phyloP scores from a whole-genome alignment of 2,329 filamentous ascomycete species.

The Microdochium nivale region DNA sequence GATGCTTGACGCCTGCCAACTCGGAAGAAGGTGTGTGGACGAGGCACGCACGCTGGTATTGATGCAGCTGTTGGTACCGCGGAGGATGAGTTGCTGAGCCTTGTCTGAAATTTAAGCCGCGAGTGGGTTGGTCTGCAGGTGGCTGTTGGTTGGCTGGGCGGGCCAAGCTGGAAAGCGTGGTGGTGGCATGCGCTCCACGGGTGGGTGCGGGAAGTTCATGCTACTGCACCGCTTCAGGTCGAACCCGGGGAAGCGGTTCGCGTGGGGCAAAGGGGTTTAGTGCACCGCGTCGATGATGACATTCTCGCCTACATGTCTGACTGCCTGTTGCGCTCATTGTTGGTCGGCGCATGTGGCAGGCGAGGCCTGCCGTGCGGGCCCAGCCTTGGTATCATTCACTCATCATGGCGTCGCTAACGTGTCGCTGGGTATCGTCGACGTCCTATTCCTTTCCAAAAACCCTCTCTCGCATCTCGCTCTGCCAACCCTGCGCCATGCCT shows the following conservation, averaged over 20 bases:
- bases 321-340: not conserved
- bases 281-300: not conserved
- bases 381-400: not conserved
- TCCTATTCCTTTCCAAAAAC: not conserved
- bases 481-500: not conserved
- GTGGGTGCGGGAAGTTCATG: not conserved
- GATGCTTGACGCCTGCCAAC: too few relatives aligned
- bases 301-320: not conserved
- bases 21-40: too few relatives aligned
- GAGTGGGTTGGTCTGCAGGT: not conserved
- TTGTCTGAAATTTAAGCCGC: not conserved
- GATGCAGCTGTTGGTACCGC: not conserved
- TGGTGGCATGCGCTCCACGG: not conserved
- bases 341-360: not conserved
- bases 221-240: not conserved
- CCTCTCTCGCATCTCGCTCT: not conserved
- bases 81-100: too few relatives aligned
- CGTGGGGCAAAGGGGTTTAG: not conserved
- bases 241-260: not conserved
- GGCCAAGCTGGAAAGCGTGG: not conserved
- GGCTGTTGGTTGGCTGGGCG: not conserved
- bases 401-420: not conserved
- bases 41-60: too few relatives aligned
- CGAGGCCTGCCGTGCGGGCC: not conserved
- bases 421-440: not conserved